These are phyloP conservation scores for Blyttiomyces sp. DNA, from an alignment of 371 early-diverging fungal species.

Conservation along the genomic window DNA sequence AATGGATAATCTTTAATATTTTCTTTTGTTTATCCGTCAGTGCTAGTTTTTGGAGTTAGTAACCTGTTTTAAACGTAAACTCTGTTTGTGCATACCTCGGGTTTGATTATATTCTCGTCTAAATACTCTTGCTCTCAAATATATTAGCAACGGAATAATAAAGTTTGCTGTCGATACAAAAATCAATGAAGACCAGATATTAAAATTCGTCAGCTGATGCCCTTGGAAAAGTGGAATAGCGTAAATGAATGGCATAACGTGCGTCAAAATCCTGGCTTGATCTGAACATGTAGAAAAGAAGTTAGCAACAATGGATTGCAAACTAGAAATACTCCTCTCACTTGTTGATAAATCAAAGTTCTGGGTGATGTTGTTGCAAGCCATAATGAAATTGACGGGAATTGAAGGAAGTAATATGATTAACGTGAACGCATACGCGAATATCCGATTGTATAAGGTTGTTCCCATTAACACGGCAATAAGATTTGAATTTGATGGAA, in stretches of 20 bases:
- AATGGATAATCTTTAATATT: constrained; percentile 42
- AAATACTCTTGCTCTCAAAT: constrained; percentile 49
- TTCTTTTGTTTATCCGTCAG: constrained; percentile 35
- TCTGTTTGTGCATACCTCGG: constrained; percentile 20
- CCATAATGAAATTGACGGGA: constrained; percentile 72
- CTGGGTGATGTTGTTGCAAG: constrained; percentile 65
- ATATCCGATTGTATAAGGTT: constrained; percentile 46
- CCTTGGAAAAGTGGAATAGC: constrained; percentile 56
- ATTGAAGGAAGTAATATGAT: constrained; percentile 71
- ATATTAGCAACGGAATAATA: constrained; percentile 70
- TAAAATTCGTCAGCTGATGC: constrained; percentile 35
- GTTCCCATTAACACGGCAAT: constrained; percentile 21
- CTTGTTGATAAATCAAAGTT: constrained; percentile 37
- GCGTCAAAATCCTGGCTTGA: constrained; percentile 54
- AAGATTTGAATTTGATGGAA: constrained; percentile 7
- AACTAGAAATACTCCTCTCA: constrained; percentile 1
- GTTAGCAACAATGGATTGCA: neutral
- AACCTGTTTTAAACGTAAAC: neutral
- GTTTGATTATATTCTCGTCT: constrained; percentile 37
- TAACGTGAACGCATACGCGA: constrained; percentile 67
- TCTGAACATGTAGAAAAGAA: constrained; percentile 12
- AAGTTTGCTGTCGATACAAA: constrained; percentile 71
- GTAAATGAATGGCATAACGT: constrained; percentile 66
- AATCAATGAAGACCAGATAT: constrained; percentile 53
- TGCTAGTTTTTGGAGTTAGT: constrained; percentile 4